phyloP scores from a whole-genome alignment of 1,284 basidiomycete species.

The Inonotus obliquus region DNA sequence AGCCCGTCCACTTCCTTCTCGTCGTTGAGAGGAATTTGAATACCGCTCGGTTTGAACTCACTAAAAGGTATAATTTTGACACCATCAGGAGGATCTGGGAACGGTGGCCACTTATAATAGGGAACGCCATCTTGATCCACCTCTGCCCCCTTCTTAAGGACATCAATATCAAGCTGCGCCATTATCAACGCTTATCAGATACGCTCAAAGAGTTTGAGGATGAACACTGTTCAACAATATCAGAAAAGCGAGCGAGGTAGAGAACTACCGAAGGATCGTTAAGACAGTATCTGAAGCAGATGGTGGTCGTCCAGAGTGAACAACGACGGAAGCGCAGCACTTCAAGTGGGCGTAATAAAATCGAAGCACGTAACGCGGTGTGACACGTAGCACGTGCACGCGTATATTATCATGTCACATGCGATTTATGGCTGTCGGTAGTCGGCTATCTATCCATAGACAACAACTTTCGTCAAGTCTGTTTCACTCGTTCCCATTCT shows the following conservation, averaged over 20 bases:
- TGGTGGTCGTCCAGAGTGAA: not conserved
- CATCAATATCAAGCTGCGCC: not conserved
- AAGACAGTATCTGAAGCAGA: too few relatives aligned
- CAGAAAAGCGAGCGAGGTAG: too few relatives aligned
- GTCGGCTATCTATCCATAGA: not conserved
- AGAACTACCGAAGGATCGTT: not conserved
- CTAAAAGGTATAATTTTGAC: conserved; percentile 53
- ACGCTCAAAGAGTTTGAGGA: too few relatives aligned
- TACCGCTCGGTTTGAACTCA: conserved; percentile 56
- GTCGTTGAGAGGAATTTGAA: conserved; percentile 40
- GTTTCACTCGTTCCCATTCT: not conserved
- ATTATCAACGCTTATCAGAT: not conserved
- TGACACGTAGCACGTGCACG: not conserved
- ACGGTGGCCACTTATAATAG: conserved; percentile 49
- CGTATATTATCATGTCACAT: not conserved
- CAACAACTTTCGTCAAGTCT: not conserved
- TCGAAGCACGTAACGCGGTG: not conserved
- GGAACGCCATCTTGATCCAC: conserved; percentile 8
- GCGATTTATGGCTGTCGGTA: not conserved
- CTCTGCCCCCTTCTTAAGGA: not conserved
- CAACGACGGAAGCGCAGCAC: not conserved
- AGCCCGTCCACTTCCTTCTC: conserved; percentile 52
- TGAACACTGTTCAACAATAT: too few relatives aligned
- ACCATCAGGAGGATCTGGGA: conserved; percentile 48
- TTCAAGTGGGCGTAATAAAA: too few relatives aligned